Percentiles rank a stretch among this genome's conserved stretches.
Conservation (phyloP, 1,139 yeast species). For the Schizosaccharomyces versatilis region DNA sequence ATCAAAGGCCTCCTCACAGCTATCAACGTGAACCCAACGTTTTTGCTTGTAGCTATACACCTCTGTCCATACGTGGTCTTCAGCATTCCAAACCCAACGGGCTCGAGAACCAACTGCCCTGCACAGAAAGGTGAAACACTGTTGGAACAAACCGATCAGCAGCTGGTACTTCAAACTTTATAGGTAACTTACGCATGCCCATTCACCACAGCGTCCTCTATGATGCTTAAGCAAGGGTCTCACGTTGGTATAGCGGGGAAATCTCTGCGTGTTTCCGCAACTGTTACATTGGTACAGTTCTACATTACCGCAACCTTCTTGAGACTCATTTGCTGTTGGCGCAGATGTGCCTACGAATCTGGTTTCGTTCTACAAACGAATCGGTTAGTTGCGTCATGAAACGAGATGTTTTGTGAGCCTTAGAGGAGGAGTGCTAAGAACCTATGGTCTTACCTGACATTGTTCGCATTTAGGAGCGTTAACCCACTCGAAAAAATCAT, state of each 20-base stretch:
- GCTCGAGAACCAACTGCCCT: slow-evolving; percentile 41
- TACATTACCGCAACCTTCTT: slow-evolving; percentile 28
- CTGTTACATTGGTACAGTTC: slow-evolving; percentile 42
- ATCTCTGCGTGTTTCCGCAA: slow-evolving; percentile 31
- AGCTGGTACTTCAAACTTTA: background rate
- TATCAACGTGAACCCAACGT: slow-evolving; percentile 69
- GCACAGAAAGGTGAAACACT: slow-evolving; percentile 46
- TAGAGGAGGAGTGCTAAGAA: background rate
- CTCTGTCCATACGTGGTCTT: slow-evolving; percentile 92
- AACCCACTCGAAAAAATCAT: slow-evolving; percentile 67
- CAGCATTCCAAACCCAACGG: slow-evolving; percentile 68
- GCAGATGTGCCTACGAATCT: slow-evolving; percentile 18
- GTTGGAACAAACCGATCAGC: background rate
- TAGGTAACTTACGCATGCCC: slow-evolving; percentile 36
- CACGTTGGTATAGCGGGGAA: slow-evolving; percentile 60
- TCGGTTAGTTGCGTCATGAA: slow-evolving; percentile 4
- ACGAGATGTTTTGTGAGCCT: slow-evolving; percentile 8
- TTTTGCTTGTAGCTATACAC: slow-evolving; percentile 38
- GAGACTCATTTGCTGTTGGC: slow-evolving; percentile 25
- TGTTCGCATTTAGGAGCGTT: slow-evolving; percentile 40
- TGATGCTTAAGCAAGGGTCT: slow-evolving; percentile 32
- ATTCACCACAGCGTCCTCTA: slow-evolving; percentile 81
- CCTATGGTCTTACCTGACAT: slow-evolving; percentile 24
- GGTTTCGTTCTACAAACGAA: slow-evolving; percentile 19
- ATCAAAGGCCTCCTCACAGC: slow-evolving; percentile 72